Evolutionary conservation across 2,329 filamentous ascomycete species (phyloP).

Genomic region (Diaporthe longicolla): DNA sequence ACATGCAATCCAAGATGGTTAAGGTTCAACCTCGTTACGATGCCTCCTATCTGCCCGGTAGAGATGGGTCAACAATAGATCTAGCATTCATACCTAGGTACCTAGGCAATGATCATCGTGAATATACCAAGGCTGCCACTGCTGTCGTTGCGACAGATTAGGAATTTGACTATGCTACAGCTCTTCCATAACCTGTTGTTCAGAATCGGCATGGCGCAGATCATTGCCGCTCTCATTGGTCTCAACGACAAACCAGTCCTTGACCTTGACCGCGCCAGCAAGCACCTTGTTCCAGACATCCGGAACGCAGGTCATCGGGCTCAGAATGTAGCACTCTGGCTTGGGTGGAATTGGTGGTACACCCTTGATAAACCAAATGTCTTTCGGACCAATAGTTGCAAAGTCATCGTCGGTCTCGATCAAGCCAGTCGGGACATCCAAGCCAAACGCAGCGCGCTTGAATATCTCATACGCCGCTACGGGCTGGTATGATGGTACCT

Average conservation of each 20-base stretch:
- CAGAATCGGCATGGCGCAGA: background rate
- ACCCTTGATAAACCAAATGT: slow-evolving; percentile 40
- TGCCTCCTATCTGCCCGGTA: no score
- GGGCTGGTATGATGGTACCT: slow-evolving; percentile 67
- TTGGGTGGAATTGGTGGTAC: slow-evolving; percentile 39
- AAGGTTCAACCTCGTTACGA: no score
- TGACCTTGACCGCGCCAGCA: slow-evolving; percentile 42
- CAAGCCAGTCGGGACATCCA: slow-evolving; percentile 42
- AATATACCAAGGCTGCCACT: no score
- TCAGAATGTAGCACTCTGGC: slow-evolving; percentile 44
- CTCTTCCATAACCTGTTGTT: slow-evolving; percentile 1
- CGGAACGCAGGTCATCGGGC: slow-evolving; percentile 41
- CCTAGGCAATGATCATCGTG: background rate
- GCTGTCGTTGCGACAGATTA: rapidly evolving
- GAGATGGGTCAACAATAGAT: background rate
- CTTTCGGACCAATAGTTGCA: slow-evolving; percentile 38
- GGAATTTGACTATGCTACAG: background rate
- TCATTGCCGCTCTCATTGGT: background rate
- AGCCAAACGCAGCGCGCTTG: slow-evolving; percentile 56
- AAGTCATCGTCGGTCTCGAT: slow-evolving; percentile 34
- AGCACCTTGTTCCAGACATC: slow-evolving; percentile 44
- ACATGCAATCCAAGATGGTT: no score
- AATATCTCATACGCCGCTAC: slow-evolving; percentile 62
- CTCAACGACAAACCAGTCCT: slow-evolving; percentile 45
- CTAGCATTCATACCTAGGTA: background rate